Evolutionary conservation across 768 basidiomycete species (phyloP), one percentile per base, ranked within the genome.

Genomic region (Kwoniella newhampshirensis): DNA sequence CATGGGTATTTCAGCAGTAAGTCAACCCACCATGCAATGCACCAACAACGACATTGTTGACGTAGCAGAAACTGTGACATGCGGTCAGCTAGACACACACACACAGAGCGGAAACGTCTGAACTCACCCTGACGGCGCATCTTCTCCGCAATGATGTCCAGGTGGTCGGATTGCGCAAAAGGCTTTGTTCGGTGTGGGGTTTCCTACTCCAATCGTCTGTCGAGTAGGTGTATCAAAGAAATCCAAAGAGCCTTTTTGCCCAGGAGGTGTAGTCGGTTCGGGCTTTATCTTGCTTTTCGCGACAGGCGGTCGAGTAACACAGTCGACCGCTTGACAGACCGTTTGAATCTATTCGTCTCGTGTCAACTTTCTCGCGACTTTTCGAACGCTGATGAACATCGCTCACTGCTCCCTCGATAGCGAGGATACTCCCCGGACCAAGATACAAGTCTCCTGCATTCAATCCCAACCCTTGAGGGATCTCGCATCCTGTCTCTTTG

Each of bases 81-180:
- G 40, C 39, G 15, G 18, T 17, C 4, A 20, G 41, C 18, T 50
- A 17, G 26, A n/a, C 6, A 6, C 40, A 42, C 40, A 42, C 17
- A 6, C 6, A 18, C 17, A n/a, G 7, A 42, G 8, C 1, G 3
- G 30, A 3, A 45, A 27, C 21, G 13, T 6, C 32, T 32, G 32
- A 23, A 50, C 70, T 63, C 44, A 76, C 64, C 94, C 94, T 9
- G 85, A 86, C 0, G 94, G 94, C 0, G 84, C 83, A 57, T 91
- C 84, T 75, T 92, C 91, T 1, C 89, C 89, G 68, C 92, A 94
- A 66, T 97, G 92, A 79, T 96, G 92, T 1, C 94, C 93, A 0
- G 93, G 93, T 0, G 92, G 93, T 47, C 93, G 79, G 18, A 96
- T 82, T 0, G 85, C 86, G 9, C 89, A 90, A 73, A 97, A 97